Evolutionary conservation across 2,329 filamentous ascomycete species (phyloP).

Genomic region (Ascochyta clinopodiicola): DNA sequence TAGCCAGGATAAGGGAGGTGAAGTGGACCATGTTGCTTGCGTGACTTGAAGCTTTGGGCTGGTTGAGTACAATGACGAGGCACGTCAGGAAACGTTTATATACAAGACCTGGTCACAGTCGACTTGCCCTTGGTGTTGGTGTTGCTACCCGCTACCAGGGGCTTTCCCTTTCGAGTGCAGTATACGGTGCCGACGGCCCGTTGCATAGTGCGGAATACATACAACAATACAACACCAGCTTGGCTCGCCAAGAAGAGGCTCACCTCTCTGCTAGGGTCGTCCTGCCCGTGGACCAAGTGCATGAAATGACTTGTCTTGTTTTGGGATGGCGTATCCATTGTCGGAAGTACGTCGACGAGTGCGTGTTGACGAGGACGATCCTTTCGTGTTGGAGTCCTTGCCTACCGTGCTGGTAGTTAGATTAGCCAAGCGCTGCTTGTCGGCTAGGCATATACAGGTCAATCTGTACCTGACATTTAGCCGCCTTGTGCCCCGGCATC

Average conservation of each 20-base stretch:
- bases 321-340: neutral
- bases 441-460: neutral
- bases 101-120: neutral
- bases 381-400: slow-evolving; percentile 1
- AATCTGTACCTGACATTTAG: slow-evolving; percentile 9
- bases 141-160: neutral
- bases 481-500: slow-evolving; percentile 7
- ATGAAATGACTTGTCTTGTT: no score
- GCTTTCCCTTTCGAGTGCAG: slow-evolving; percentile 3
- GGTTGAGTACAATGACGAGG: neutral
- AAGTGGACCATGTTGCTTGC: slow-evolving; percentile 33
- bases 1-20: slow-evolving; percentile 31
- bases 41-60: slow-evolving; percentile 4
- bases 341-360: neutral
- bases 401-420: neutral
- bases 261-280: neutral
- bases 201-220: slow-evolving; percentile 5
- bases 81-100: slow-evolving; percentile 5
- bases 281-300: neutral
- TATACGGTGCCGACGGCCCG: slow-evolving; percentile 16
- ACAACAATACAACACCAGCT: neutral
- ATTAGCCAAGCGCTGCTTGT: slow-evolving; percentile 11
- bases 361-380: neutral
- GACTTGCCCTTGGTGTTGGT: slow-evolving; percentile 1
- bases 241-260: slow-evolving; percentile 8